These are phyloP conservation scores for Hypoxylon sp. DNA, from an alignment of 2,329 filamentous ascomycete species.

Conservation along the genomic window DNA sequence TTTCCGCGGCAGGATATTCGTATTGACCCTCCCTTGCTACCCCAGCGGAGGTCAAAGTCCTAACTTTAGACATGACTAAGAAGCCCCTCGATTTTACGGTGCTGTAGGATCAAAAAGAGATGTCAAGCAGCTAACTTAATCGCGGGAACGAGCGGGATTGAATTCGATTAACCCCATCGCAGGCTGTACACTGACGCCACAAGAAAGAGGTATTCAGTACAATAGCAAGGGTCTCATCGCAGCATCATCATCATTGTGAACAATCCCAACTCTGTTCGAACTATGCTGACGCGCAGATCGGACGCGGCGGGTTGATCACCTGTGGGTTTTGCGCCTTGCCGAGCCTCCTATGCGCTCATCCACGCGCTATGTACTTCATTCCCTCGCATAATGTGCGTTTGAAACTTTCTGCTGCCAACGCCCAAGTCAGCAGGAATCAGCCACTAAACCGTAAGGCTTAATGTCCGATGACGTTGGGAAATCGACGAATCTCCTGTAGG, in stretches of 20 bases:
- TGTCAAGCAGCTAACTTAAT: neutral
- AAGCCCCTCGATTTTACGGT: constrained; percentile 4
- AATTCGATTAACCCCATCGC: constrained; percentile 31
- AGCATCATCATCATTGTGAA: constrained; percentile 21
- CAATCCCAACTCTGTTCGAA: constrained; percentile 35
- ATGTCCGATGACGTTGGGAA: constrained; percentile 31
- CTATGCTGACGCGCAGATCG: constrained; percentile 43
- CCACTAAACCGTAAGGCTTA: constrained; percentile 29
- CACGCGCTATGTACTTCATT: constrained; percentile 15
- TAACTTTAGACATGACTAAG: constrained; percentile 37
- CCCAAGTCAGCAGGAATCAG: constrained; percentile 35
- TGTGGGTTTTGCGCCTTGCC: constrained; percentile 39
- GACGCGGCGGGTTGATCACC: constrained; percentile 42
- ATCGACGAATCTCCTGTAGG: constrained; percentile 9
- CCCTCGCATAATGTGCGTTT: constrained; percentile 4
- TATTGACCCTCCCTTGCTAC: constrained; percentile 22
- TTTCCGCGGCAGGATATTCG: constrained; percentile 20
- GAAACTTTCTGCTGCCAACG: constrained; percentile 5
- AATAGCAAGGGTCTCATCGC: constrained; percentile 12
- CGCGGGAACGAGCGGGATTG: constrained; percentile 10
- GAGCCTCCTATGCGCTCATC: constrained; percentile 42
- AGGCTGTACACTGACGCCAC: constrained; percentile 29
- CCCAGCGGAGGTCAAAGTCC: constrained; percentile 13
- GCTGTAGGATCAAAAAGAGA: constrained; percentile 2
- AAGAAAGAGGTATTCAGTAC: constrained; percentile 5